Evolutionary conservation across 2,329 filamentous ascomycete genomes (phyloP).

Genomic region (Aspergillus costaricaensis): DNA sequence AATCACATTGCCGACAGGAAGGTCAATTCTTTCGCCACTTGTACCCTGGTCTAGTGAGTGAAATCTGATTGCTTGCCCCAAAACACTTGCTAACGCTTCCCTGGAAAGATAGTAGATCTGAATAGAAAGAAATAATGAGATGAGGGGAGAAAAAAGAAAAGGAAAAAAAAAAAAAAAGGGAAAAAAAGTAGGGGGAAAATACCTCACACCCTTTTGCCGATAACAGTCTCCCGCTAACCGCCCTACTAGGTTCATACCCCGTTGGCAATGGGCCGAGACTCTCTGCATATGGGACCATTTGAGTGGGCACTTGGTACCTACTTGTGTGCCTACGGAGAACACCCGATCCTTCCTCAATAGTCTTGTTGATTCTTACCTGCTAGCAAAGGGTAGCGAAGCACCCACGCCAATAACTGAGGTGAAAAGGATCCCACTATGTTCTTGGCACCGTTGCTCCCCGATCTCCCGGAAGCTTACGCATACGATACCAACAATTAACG

Average conservation of each 20-base stretch:
- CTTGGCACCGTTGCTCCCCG: constrained; percentile 11
- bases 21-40: not conserved
- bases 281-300: constrained; percentile 12
- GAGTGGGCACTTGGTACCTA: constrained; percentile 13
- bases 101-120: too few species aligned
- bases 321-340: constrained; percentile 7
- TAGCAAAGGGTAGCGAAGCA: not conserved
- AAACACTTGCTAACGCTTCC: not conserved
- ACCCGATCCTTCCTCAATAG: not conserved
- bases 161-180: not conserved
- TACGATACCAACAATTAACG: constrained; percentile 8
- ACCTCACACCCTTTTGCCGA: not conserved
- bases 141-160: not conserved
- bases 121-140: not conserved
- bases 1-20: not conserved
- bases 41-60: not conserved
- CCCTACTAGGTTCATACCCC: not conserved
- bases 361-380: not conserved
- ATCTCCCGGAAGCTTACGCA: constrained; percentile 12
- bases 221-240: not conserved
- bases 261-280: constrained; percentile 8
- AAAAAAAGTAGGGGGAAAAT: not conserved
- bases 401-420: not conserved
- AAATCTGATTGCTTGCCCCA: not conserved
- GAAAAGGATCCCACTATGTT: not conserved